A percentile compares a stretch with the other conserved stretches of the same genome.
Conservation (phyloP, 2,329 filamentous ascomycete species). For the Helminthosporium solani region DNA sequence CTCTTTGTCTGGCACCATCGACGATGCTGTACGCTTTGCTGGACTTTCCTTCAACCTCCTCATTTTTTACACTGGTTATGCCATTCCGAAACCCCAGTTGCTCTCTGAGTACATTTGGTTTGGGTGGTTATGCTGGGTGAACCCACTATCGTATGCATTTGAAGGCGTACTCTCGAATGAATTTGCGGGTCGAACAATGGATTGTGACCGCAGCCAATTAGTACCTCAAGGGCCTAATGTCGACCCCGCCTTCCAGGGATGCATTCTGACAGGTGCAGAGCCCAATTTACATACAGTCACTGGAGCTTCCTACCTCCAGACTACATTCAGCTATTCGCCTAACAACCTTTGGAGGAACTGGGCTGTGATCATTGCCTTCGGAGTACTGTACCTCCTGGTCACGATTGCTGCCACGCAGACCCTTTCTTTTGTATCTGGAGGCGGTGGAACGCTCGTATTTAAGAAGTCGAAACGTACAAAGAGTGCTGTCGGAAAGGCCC, state of each 20-base stretch:
- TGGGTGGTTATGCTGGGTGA: slow-evolving; percentile 47
- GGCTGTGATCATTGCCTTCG: slow-evolving; percentile 74
- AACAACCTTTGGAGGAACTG: slow-evolving; percentile 70
- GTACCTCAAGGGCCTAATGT: slow-evolving; percentile 60
- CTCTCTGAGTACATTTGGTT: slow-evolving; percentile 64
- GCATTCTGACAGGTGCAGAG: slow-evolving; percentile 59
- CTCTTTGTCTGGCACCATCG: slow-evolving; percentile 62
- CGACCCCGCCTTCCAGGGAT: slow-evolving; percentile 61
- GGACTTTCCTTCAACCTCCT: slow-evolving; percentile 64
- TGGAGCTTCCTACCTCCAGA: slow-evolving; percentile 57
- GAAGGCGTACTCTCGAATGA: slow-evolving; percentile 69
- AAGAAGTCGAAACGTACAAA: slow-evolving; percentile 66
- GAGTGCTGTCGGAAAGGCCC: slow-evolving; percentile 51
- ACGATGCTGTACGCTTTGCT: slow-evolving; percentile 65
- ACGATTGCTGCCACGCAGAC: slow-evolving; percentile 70
- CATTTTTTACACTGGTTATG: slow-evolving; percentile 65
- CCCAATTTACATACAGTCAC: slow-evolving; percentile 53
- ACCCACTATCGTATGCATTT: slow-evolving; percentile 60
- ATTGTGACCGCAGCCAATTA: slow-evolving; percentile 60
- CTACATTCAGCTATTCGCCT: slow-evolving; percentile 58
- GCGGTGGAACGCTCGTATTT: slow-evolving; percentile 70
- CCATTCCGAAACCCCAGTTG: slow-evolving; percentile 65
- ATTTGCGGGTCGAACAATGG: slow-evolving; percentile 57
- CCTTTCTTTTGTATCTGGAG: slow-evolving; percentile 61
- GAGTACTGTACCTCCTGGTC: slow-evolving; percentile 70